phyloP scores from a whole-genome alignment of 2,329 filamentous ascomycete genomes.

The Colletotrichum sp. region DNA sequence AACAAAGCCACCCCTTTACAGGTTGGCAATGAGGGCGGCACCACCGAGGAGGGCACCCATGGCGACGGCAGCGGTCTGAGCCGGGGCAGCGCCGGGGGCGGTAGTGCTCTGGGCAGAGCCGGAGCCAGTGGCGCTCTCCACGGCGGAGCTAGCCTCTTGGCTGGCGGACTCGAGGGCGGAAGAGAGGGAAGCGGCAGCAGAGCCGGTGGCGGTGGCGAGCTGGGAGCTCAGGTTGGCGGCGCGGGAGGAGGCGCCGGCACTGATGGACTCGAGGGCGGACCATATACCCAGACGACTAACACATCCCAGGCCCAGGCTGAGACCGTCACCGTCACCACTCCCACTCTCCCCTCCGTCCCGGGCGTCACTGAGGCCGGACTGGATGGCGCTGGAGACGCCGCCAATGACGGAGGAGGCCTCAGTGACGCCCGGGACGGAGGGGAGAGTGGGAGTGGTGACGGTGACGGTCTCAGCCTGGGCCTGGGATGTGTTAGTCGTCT shows the following conservation, averaged over 20 bases:
- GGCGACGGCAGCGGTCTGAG: constrained; percentile 47
- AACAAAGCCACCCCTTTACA: constrained; percentile 36
- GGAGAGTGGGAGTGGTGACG: constrained; percentile 18
- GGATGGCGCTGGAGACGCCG: not conserved
- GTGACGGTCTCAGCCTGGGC: constrained; percentile 24
- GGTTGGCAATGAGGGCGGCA: constrained; percentile 48
- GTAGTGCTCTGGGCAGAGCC: constrained; percentile 17
- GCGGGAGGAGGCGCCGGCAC: not conserved
- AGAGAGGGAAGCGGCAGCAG: constrained; percentile 11
- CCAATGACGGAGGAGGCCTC: constrained; percentile 4
- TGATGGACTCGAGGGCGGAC: constrained; percentile 7
- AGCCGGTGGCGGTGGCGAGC: constrained; percentile 26
- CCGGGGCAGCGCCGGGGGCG: constrained; percentile 30
- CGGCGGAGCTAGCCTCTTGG: constrained; percentile 8
- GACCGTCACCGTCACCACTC: too few species aligned
- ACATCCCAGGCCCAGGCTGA: too few species aligned
- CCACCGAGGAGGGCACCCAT: constrained; percentile 53
- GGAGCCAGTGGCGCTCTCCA: constrained; percentile 16
- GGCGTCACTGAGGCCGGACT: too few species aligned
- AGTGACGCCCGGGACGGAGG: constrained; percentile 19
- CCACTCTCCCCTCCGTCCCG: too few species aligned
- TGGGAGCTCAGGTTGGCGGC: constrained; percentile 29
- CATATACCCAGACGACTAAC: too few species aligned
- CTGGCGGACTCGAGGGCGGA: constrained; percentile 10
- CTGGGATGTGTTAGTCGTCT: not conserved